phyloP scores from a whole-genome alignment of 345 rosid species.

The Syzygium aqueum region DNA sequence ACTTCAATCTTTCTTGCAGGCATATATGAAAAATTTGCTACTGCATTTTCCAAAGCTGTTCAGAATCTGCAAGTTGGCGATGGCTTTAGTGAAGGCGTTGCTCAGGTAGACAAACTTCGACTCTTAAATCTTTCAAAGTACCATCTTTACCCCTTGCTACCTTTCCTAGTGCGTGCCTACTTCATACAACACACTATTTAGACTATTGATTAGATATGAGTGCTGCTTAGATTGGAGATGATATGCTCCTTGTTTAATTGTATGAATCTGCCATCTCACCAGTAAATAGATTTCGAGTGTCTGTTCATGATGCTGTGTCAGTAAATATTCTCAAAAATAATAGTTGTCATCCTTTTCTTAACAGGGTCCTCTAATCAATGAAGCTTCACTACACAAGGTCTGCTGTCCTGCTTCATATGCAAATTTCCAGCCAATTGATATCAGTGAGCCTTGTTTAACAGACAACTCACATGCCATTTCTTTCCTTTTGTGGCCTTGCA shows the following conservation, averaged over 20 bases:
- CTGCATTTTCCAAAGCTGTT: conserved; percentile 82
- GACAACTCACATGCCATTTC: conserved; percentile 1
- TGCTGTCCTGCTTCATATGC: conserved; percentile 4
- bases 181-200: neutral
- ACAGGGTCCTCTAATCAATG: conserved; percentile 97
- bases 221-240: neutral
- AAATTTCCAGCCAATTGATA: neutral
- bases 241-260: neutral
- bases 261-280: neutral
- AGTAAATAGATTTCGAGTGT: neutral
- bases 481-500: conserved; percentile 23
- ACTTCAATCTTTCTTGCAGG: conserved; percentile 29
- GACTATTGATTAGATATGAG: neutral
- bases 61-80: conserved; percentile 87
- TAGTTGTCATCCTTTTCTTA: conserved; percentile 3
- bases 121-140: neutral
- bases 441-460: neutral
- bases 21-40: conserved; percentile 84
- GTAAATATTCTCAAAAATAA: neutral
- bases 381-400: conserved; percentile 88
- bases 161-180: neutral
- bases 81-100: conserved; percentile 74
- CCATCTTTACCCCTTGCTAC: neutral
- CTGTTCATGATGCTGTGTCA: neutral
- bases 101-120: conserved; percentile 39